Evolutionary conservation across 202 grass and related monocot genomes (phyloP), one percentile per base, ranked within the genome.

Genomic region (Setaria viridis): DNA sequence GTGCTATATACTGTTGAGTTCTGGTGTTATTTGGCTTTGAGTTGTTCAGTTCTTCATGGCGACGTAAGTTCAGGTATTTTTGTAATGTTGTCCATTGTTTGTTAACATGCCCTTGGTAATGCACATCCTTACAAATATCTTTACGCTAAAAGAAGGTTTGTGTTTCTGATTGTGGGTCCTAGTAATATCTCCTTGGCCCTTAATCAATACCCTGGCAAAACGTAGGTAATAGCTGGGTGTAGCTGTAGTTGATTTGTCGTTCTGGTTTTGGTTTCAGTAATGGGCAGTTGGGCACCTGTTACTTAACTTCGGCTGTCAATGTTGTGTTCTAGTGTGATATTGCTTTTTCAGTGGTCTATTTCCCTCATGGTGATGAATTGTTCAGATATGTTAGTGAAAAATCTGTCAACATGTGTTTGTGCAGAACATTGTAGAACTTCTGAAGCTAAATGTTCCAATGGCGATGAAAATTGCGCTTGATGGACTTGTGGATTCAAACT

Each of bases 391-490:
- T 50, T 66, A 54, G n/a, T 30, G 4, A 33, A 63, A 50, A 65
- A 45, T 64, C 80, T 60, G 12, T 21, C 65, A 16, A 6, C 43
- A 30, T 67, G 13, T 87, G 45, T 70, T 30, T 12, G 17, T 85
- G 76, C 85, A 99, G 94, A 96, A 89, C 69, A 93, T 93, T 72
- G 81, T 86, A 60, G 97, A 99, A 84, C 97, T 99, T 60, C 80
- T 99, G 67, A 96, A 93, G 67, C 46, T 99, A 85, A 99, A 99
- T 85, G 82, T 88, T 80, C 93, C 97, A 0, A 99, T 96, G 97
- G 94, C 80, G 67, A 96, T 99, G 92, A 96, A 97, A 90, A 91
- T 96, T 72, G 94, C 91, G 68, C 90, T 99, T 76, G 88, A 99
- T 59, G 92, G 97, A 77, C 87, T 99, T 73, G 85, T 91, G 73